A percentile compares a stretch with the other conserved stretches of the same genome.
Evolutionary conservation across 2,329 filamentous ascomycete genomes (phyloP).

Genomic region (Aspergillus quadrilineatus): DNA sequence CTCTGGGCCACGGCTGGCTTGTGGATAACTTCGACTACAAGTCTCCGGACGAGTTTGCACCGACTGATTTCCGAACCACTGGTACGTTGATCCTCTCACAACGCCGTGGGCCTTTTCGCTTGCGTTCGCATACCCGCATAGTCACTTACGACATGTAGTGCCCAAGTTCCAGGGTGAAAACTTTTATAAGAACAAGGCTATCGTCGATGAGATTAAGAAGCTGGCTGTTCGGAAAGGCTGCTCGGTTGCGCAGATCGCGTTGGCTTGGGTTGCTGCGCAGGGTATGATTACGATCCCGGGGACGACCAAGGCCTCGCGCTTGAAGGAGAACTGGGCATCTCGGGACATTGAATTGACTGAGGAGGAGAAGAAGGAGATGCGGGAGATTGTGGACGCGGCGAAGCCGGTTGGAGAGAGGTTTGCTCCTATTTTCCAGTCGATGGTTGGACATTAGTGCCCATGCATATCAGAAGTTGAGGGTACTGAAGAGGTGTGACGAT

Average conservation of each 20-base stretch:
- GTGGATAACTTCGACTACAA: conserved; percentile 47
- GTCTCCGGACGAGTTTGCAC: conserved; percentile 48
- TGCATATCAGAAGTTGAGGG: no score
- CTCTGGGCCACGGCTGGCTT: conserved; percentile 50
- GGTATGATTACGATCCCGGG: conserved; percentile 50
- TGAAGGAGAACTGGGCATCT: conserved; percentile 45
- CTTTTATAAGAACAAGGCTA: conserved; percentile 46
- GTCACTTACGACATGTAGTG: no score
- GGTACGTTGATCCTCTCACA: no score
- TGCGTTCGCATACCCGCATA: no score
- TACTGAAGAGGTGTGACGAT: no score
- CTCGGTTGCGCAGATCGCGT: conserved; percentile 37
- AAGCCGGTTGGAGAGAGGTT: conserved; percentile 43
- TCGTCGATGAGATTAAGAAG: conserved; percentile 45
- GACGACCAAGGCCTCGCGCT: conserved; percentile 41
- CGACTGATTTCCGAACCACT: conserved; percentile 42
- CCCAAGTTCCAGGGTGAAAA: conserved; percentile 45
- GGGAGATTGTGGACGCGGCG: conserved; percentile 39
- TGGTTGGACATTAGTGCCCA: conserved; percentile 31
- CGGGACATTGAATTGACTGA: conserved; percentile 37
- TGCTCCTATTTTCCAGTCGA: conserved; percentile 19
- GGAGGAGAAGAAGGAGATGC: conserved; percentile 42
- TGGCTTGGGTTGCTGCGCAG: conserved; percentile 44
- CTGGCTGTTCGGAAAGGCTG: conserved; percentile 38
- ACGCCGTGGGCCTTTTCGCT: background rate